phyloP scores from a whole-genome alignment of 345 rosid species.

The Conringia planisiliqua region DNA sequence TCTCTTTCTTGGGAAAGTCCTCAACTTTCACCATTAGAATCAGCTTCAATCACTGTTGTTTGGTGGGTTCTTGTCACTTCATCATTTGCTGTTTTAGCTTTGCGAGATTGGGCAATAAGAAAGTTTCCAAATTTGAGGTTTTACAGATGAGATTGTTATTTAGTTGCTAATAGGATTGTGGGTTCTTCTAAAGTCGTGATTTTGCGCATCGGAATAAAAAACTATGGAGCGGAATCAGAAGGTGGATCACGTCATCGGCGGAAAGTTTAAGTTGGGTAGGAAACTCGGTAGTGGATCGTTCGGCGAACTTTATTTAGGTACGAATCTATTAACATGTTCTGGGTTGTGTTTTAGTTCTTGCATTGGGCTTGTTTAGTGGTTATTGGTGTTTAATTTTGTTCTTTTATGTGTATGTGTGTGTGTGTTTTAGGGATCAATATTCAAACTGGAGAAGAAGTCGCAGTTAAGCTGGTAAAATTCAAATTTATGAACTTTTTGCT shows the following conservation, averaged over 20 bases:
- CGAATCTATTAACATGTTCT: background rate
- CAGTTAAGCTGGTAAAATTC: constrained; percentile 70
- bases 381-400: background rate
- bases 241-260: constrained; percentile 68
- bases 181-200: background rate
- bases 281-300: constrained; percentile 93
- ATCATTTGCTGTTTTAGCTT: constrained; percentile 7
- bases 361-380: background rate
- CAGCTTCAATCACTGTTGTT: constrained; percentile 11
- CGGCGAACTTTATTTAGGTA: constrained; percentile 84
- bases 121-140: constrained; percentile 22
- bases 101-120: background rate
- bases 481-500: background rate
- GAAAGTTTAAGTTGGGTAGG: constrained; percentile 82
- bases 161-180: constrained; percentile 29
- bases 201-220: background rate
- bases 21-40: constrained; percentile 18
- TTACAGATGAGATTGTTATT: constrained; percentile 11
- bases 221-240: constrained; percentile 30
- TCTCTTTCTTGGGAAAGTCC: background rate
- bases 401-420: background rate
- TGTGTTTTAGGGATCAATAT: constrained; percentile 57
- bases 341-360: background rate
- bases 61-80: constrained; percentile 8
- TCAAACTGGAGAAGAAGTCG: constrained; percentile 88